Evolutionary conservation across 2,329 filamentous ascomycete genomes (phyloP).

Genomic region (Xenoacremonium recifei): DNA sequence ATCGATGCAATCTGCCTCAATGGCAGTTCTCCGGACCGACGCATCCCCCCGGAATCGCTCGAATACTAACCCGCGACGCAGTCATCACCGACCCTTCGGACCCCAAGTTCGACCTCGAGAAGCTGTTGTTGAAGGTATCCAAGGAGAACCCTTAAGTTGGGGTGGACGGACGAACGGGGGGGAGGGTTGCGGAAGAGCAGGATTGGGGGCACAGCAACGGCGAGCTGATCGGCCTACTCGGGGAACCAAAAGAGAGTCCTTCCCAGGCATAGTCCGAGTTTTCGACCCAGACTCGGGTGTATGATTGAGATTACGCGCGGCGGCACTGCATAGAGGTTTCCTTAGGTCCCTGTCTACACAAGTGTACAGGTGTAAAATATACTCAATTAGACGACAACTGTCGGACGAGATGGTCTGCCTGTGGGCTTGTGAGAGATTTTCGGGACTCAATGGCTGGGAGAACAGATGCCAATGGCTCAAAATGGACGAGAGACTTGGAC

Average conservation of each 20-base stretch:
- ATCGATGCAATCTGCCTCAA: conserved; percentile 1
- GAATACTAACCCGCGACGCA: conserved; percentile 23
- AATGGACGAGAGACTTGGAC: too few species aligned
- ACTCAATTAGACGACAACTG: conserved; percentile 45
- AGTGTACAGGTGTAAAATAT: conserved; percentile 56
- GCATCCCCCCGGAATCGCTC: conserved; percentile 1
- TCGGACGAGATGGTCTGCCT: conserved; percentile 19
- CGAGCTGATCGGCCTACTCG: conserved; percentile 22
- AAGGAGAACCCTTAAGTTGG: conserved; percentile 49
- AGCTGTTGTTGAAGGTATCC: conserved; percentile 66
- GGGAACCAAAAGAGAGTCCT: conserved; percentile 23
- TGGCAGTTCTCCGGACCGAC: not conserved
- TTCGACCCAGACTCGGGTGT: conserved; percentile 33
- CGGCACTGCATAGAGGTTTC: conserved; percentile 51
- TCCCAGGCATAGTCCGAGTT: conserved; percentile 26
- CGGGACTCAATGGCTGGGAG: too few species aligned
- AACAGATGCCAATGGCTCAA: too few species aligned
- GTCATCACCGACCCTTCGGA: conserved; percentile 65
- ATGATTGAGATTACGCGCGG: conserved; percentile 40
- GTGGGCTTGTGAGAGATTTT: too few species aligned
- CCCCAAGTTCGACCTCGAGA: conserved; percentile 92
- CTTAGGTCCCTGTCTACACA: conserved; percentile 42
- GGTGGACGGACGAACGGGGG: conserved; percentile 9
- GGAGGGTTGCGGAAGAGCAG: conserved; percentile 27
- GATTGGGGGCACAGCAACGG: conserved; percentile 20